phyloP scores from a whole-genome alignment of 2,329 filamentous ascomycete genomes.

The Chrysoporthe puriensis region DNA sequence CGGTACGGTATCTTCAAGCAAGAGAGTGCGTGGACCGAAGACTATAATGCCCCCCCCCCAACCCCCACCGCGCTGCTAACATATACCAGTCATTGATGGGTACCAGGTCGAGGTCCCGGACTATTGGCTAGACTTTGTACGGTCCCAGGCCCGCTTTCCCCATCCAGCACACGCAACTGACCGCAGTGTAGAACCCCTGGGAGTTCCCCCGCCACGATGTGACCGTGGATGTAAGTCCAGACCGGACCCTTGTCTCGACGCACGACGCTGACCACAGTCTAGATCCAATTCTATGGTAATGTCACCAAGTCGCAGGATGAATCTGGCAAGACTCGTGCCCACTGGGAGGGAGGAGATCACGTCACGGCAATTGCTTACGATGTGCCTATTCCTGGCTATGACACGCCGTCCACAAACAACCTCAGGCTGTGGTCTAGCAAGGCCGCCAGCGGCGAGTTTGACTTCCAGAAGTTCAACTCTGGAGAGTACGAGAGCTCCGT shows the following conservation, averaged over 20 bases:
- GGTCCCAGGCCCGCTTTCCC: neutral
- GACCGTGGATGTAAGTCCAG: slow-evolving; percentile 72
- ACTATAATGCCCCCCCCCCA: neutral
- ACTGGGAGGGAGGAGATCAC: slow-evolving; percentile 92
- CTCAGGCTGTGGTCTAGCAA: slow-evolving; percentile 97
- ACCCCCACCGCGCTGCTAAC: neutral
- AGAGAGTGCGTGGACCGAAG: slow-evolving; percentile 58
- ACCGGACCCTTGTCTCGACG: slow-evolving; percentile 10
- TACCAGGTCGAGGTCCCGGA: slow-evolving; percentile 98
- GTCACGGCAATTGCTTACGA: slow-evolving; percentile 94
- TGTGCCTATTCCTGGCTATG: slow-evolving; percentile 87
- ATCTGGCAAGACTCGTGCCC: slow-evolving; percentile 72
- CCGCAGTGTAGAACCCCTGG: slow-evolving; percentile 74
- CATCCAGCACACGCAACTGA: neutral
- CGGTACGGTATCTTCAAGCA: slow-evolving; percentile 99
- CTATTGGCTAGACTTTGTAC: slow-evolving; percentile 86
- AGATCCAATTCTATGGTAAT: slow-evolving; percentile 91
- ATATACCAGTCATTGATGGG: slow-evolving; percentile 70
- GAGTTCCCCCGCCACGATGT: slow-evolving; percentile 97
- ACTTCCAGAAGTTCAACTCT: slow-evolving; percentile 99
- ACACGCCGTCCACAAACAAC: slow-evolving; percentile 92
- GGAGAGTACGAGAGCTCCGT: slow-evolving; percentile 93
- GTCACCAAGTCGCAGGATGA: slow-evolving; percentile 77
- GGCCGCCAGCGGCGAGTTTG: slow-evolving; percentile 94
- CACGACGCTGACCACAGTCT: neutral